Conservation (phyloP, 1,284 basidiomycete species). For the Pseudozyma sp. region DNA sequence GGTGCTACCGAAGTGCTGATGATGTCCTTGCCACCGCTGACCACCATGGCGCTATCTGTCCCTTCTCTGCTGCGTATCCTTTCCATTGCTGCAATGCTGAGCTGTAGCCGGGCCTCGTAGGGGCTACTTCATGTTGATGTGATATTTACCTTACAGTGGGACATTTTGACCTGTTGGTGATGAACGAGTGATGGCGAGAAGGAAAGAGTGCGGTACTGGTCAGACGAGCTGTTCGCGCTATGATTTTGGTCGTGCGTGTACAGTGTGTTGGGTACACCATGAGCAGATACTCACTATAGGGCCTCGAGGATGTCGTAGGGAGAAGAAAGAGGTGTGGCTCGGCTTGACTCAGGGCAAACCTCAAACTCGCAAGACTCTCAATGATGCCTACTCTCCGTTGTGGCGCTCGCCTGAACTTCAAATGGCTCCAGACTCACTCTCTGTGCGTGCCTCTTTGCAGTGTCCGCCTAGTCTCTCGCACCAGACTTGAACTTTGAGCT, state of each 20-base stretch:
- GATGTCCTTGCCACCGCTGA: constrained; percentile 6
- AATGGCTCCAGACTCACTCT: background rate
- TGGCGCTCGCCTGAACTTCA: constrained; percentile 5
- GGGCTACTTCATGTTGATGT: constrained; percentile 23
- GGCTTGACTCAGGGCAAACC: constrained; percentile 18
- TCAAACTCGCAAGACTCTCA: no score
- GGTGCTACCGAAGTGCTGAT: constrained; percentile 1
- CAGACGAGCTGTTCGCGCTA: constrained; percentile 11
- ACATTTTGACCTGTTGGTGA: constrained; percentile 53
- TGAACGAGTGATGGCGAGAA: constrained; percentile 21
- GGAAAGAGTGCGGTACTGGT: constrained; percentile 8
- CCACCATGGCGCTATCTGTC: background rate
- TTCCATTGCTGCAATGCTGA: constrained; percentile 13
- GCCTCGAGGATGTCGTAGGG: constrained; percentile 53
- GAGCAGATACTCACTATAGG: constrained; percentile 22
- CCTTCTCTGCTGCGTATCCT: background rate
- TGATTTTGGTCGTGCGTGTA: background rate
- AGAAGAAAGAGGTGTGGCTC: constrained; percentile 19
- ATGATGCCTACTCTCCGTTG: no score
- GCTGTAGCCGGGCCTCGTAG: constrained; percentile 27
- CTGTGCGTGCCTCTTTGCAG: background rate
- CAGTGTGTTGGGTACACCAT: background rate
- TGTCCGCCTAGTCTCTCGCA: background rate
- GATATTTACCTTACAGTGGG: constrained; percentile 60
- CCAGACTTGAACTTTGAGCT: no score